These are phyloP conservation scores for Ustulina deusta DNA, from an alignment of 2,329 filamentous ascomycete species.

Conservation along the genomic window DNA sequence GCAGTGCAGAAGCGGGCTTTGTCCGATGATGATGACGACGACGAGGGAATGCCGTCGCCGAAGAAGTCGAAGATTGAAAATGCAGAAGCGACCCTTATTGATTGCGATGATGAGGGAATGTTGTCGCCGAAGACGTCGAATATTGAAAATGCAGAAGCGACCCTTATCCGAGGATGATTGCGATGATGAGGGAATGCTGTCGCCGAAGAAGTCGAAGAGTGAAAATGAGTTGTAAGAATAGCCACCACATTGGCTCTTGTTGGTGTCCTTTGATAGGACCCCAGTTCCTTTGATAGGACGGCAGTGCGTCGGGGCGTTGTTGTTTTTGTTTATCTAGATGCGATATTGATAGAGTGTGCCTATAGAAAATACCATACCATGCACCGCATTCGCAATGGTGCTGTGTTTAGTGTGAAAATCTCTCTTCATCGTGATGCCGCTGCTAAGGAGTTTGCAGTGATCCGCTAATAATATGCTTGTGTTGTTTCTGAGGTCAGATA, in stretches of 20 bases:
- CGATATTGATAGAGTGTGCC: background rate
- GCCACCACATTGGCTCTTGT: background rate
- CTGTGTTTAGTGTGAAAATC: background rate
- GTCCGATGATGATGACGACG: background rate
- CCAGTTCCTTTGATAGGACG: background rate
- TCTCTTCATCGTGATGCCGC: background rate
- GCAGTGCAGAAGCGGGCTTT: background rate
- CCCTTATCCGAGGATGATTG: background rate
- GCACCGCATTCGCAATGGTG: background rate
- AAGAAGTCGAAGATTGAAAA: background rate
- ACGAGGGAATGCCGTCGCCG: background rate
- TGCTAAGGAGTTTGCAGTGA: background rate
- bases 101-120: too few relatives aligned
- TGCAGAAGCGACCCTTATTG: too few relatives aligned
- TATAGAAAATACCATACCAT: constrained; percentile 7
- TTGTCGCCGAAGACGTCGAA: too few relatives aligned
- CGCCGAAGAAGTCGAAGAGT: background rate
- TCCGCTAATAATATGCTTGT: too few relatives aligned
- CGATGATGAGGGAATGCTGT: background rate
- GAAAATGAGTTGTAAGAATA: background rate
- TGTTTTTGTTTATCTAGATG: background rate
- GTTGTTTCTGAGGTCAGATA: too few relatives aligned
- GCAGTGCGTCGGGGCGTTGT: background rate
- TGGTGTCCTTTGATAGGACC: background rate
- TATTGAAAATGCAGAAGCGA: background rate